Base-by-base conservation (phyloP, 2,329 filamentous ascomycete species). In the Ramichloridium luteum region DNA sequence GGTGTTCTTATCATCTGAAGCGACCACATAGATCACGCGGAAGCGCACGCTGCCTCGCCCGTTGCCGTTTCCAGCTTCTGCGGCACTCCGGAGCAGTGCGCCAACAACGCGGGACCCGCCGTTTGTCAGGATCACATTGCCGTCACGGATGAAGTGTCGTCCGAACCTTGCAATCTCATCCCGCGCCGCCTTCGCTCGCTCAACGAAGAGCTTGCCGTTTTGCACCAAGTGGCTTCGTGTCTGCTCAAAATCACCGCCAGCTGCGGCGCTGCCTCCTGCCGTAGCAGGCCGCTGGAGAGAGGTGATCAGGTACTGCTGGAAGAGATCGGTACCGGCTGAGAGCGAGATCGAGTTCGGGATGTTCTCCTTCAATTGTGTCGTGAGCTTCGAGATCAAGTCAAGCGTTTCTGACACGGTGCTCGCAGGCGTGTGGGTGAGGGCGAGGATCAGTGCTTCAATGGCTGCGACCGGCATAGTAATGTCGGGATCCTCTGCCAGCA, bases 381-480 rank as follows among this genome's bases (percentile, higher is more conserved):
- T 88, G 53, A 90, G 78, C 28, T 70, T 72, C 50, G 78, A 76
- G 41, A 96, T 72, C 27, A 86, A 74, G 47, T 88, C 79, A 54
- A 96, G 79, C 20, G 88, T 94, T 64, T 98, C 90, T 61, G 80
- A 88, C 48, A 93, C 83, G 36, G 90, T 98, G 13, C 77, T 80
- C 5, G 84, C 78, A 40, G 77, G 76, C 27, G 77, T 80, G 42
- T 80, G 71, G 51, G 79, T 77, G 37, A 96, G 80, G 38, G 90
- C 78, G 51, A 80, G 74, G 45, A 96, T 90, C 37, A 98, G 70
- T 16, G 85, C 77, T 61, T 93, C 83, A 53, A 93, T 93, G 37
- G 86, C 85, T 13, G 90, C 90, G 34, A 98, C 82, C 41, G 90
- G 86, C 74, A 93, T 94, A 20, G 88, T 94, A 32, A 96, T 70